Conservation (phyloP, 495 filamentous ascomycete species). For the Talaromyces ruber region DNA sequence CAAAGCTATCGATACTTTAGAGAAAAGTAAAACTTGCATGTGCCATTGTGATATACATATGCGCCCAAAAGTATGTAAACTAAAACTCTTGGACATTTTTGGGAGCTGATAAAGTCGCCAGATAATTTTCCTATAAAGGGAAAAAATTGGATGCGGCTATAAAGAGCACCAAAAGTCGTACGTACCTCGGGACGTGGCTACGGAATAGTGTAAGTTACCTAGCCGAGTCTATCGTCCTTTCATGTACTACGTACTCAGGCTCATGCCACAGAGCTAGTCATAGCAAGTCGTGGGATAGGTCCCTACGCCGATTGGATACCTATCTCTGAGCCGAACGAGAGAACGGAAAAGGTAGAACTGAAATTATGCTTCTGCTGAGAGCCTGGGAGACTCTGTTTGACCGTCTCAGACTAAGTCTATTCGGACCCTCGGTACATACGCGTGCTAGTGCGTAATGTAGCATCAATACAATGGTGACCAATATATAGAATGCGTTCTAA, state of each 20-base stretch:
- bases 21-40: no score
- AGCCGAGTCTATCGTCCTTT: no score
- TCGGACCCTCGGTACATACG: not conserved
- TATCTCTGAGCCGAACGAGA: not conserved
- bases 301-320: no score
- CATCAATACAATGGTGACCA: not conserved
- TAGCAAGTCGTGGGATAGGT: not conserved
- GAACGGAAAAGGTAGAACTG: not conserved
- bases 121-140: not conserved
- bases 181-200: not conserved
- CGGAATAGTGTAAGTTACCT: no score
- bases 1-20: no score
- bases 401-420: not conserved
- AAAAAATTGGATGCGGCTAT: not conserved
- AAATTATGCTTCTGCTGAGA: not conserved
- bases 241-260: not conserved
- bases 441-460: not conserved
- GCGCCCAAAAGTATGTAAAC: not conserved
- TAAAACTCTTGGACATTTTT: not conserved
- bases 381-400: not conserved
- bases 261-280: not conserved
- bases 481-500: not conserved
- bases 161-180: not conserved
- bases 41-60: no score
- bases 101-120: not conserved